phyloP scores from a whole-genome alignment of 2,329 filamentous ascomycete species.

The Alternaria sp. region DNA sequence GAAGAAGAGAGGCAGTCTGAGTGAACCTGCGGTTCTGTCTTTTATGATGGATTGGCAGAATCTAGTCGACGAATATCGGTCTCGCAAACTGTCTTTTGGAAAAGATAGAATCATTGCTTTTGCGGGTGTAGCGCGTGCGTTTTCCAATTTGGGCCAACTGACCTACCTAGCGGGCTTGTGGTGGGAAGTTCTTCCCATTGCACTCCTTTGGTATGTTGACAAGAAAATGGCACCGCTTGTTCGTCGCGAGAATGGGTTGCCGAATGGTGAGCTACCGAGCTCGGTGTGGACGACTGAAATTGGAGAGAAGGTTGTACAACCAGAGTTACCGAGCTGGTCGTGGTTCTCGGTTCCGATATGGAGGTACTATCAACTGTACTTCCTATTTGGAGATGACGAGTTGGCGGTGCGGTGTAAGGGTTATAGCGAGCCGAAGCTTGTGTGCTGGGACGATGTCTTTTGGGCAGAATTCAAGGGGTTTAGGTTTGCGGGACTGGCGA shows the following conservation, averaged over 20 bases:
- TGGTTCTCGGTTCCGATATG: constrained; percentile 17
- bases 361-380: background rate
- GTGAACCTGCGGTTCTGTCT: background rate
- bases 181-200: constrained; percentile 3
- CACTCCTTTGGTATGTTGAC: constrained; percentile 18
- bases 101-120: constrained; percentile 21
- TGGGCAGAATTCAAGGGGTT: background rate
- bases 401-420: background rate
- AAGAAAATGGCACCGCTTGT: background rate
- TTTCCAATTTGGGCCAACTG: background rate
- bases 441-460: constrained; percentile 8
- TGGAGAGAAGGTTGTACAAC: background rate
- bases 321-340: constrained; percentile 12
- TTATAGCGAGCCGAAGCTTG: background rate
- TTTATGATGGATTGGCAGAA: constrained; percentile 12
- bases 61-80: constrained; percentile 16
- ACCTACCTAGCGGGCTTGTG: constrained; percentile 22
- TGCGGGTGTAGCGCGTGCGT: constrained; percentile 17
- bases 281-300: background rate
- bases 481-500: background rate
- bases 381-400: constrained; percentile 7
- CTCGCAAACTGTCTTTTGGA: background rate
- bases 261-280: background rate
- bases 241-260: background rate
- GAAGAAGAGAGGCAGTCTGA: background rate